phyloP scores from a whole-genome alignment of 202 grass and related monocot species.

The Panicum virgatum region DNA sequence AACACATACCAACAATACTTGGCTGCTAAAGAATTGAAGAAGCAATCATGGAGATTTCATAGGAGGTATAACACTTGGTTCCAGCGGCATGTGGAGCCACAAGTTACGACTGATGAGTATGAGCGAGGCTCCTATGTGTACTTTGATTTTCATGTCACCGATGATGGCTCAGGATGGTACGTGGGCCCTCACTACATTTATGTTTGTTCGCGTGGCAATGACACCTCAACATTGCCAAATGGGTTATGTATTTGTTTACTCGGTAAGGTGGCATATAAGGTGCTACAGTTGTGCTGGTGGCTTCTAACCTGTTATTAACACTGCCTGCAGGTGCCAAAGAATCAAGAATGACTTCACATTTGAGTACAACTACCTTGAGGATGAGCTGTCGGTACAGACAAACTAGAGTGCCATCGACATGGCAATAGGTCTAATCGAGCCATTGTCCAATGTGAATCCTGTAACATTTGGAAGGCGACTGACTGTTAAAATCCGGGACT shows the following conservation, averaged over 20 bases:
- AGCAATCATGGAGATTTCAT: constrained; percentile 97
- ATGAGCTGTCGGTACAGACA: constrained; percentile 78
- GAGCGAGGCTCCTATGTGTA: constrained; percentile 96
- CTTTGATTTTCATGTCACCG: constrained; percentile 85
- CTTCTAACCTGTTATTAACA: constrained; percentile 26
- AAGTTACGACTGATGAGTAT: constrained; percentile 95
- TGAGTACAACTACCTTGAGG: constrained; percentile 95
- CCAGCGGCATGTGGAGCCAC: constrained; percentile 94
- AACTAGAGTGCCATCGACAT: constrained; percentile 31
- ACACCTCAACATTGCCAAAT: not conserved
- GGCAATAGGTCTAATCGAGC: constrained; percentile 38
- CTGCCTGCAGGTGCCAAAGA: constrained; percentile 87
- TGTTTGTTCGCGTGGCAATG: not conserved
- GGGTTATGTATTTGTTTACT: not conserved
- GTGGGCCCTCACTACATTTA: not conserved
- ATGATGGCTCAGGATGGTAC: constrained; percentile 87
- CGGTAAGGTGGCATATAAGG: not conserved
- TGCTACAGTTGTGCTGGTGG: not conserved
- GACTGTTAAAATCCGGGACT: constrained; percentile 28
- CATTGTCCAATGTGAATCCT: constrained; percentile 24
- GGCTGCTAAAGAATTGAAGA: constrained; percentile 91
- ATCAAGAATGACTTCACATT: constrained; percentile 97
- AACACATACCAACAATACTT: constrained; percentile 94
- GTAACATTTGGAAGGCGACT: constrained; percentile 5
- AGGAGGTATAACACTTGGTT: constrained; percentile 98